These are phyloP conservation scores for Trametes polyzona DNA, from an alignment of 1,284 basidiomycete species.

Conservation along the genomic window DNA sequence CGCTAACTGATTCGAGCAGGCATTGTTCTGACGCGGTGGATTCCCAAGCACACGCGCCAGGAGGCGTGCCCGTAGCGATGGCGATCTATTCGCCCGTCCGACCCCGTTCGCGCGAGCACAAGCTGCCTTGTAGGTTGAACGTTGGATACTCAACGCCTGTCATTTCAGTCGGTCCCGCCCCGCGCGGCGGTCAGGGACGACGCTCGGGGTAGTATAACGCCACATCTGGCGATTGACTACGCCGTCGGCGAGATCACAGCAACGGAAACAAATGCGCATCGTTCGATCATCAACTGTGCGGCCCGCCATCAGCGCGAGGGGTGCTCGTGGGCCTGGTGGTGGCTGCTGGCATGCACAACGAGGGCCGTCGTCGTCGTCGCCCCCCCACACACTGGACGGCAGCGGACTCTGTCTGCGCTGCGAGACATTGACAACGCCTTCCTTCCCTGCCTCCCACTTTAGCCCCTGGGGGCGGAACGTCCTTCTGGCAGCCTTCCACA, in stretches of 20 bases:
- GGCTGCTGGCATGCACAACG: too few relatives aligned
- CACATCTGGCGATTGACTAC: slow-evolving; percentile 25
- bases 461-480: not conserved
- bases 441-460: slow-evolving; percentile 6
- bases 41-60: slow-evolving; percentile 11
- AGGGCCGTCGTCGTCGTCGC: too few relatives aligned
- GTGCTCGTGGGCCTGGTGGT: not conserved
- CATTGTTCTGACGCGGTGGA: slow-evolving; percentile 19
- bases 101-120: slow-evolving; percentile 3
- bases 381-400: too few relatives aligned
- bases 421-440: slow-evolving; percentile 14
- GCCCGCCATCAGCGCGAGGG: too few relatives aligned
- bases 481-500: slow-evolving; percentile 1
- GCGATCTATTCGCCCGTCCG: slow-evolving; percentile 10
- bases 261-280: slow-evolving; percentile 22
- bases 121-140: slow-evolving; percentile 20
- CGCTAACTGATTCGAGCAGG: slow-evolving; percentile 20
- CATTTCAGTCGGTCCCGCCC: slow-evolving; percentile 12
- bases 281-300: slow-evolving; percentile 12
- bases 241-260: slow-evolving; percentile 11
- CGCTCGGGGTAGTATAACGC: slow-evolving; percentile 19
- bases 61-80: slow-evolving; percentile 17
- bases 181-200: slow-evolving; percentile 2
- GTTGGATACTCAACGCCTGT: slow-evolving; percentile 6
- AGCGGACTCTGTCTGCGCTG: too few relatives aligned